Evolutionary conservation across 208 protist species (phyloP).

Genomic region (Lotmaria passim): DNA sequence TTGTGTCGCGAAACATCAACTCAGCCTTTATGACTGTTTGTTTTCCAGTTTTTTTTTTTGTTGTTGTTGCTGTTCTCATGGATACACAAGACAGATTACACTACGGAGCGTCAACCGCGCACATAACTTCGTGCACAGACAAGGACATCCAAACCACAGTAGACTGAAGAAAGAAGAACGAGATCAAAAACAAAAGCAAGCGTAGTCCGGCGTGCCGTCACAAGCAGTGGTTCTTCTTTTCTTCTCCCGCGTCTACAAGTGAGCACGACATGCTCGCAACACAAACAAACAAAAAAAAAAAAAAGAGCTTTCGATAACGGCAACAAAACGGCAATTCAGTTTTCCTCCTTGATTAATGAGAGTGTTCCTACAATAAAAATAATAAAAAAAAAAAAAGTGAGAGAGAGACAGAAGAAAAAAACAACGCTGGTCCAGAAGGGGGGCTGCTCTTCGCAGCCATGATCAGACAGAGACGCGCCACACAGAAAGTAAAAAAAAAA

Average conservation of each 20-base stretch:
- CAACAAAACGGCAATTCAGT: constrained; percentile 3
- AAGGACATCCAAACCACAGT: too few species aligned
- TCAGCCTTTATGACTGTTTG: background rate
- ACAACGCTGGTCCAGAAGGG: too few species aligned
- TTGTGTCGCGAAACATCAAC: too few species aligned
- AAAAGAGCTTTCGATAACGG: constrained; percentile 14
- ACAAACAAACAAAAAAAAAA: constrained; percentile 13
- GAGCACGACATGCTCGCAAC: background rate
- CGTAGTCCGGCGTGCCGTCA: too few species aligned
- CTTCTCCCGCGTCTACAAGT: background rate
- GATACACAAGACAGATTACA: background rate
- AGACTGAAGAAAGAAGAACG: too few species aligned
- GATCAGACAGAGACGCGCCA: background rate
- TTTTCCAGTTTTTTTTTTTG: background rate
- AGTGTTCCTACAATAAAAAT: background rate
- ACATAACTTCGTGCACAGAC: background rate
- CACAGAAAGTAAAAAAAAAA: background rate
- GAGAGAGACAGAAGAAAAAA: background rate
- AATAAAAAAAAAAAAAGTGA: background rate
- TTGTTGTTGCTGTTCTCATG: background rate
- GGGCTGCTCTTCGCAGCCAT: background rate
- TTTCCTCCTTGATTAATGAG: background rate
- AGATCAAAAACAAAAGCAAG: background rate
- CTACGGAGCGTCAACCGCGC: background rate
- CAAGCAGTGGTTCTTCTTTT: constrained; percentile 1